These are phyloP conservation scores for Echium plantagineum DNA, from an alignment of 257 asterid genomes.

Conservation along the genomic window DNA sequence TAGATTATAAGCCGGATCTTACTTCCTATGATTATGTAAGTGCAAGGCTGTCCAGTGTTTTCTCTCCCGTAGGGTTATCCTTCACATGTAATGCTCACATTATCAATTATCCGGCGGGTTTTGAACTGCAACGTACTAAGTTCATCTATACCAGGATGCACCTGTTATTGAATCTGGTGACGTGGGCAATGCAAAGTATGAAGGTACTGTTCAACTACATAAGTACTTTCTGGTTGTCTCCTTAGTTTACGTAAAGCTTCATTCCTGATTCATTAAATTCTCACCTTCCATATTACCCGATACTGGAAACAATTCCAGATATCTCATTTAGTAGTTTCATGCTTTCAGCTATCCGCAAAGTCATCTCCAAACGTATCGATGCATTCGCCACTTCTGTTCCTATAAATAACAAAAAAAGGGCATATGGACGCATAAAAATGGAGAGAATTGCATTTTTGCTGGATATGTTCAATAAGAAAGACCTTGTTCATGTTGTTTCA, in stretches of 20 bases:
- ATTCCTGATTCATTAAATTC: background rate
- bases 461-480: constrained; percentile 31
- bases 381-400: constrained; percentile 49
- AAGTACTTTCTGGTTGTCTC: background rate
- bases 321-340: constrained; percentile 2
- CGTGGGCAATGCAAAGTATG: constrained; percentile 64
- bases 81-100: background rate
- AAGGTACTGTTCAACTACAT: constrained; percentile 31
- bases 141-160: constrained; percentile 56
- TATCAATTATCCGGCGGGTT: constrained; percentile 8
- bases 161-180: constrained; percentile 96
- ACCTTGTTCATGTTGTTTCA: constrained; percentile 29
- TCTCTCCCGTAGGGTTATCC: background rate
- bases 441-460: constrained; percentile 37
- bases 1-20: constrained; percentile 78
- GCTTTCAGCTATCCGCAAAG: constrained; percentile 73
- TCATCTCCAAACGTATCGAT: constrained; percentile 50
- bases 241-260: background rate
- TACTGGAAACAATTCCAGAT: background rate
- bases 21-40: constrained; percentile 97
- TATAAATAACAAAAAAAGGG: constrained; percentile 42
- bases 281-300: background rate
- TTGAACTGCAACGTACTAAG: constrained; percentile 16
- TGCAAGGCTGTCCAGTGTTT: background rate
- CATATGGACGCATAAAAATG: constrained; percentile 62